Evolutionary conservation across 768 basidiomycete genomes (phyloP), one percentile per base, ranked within the genome.

Genomic region (Termitomyces sp.): DNA sequence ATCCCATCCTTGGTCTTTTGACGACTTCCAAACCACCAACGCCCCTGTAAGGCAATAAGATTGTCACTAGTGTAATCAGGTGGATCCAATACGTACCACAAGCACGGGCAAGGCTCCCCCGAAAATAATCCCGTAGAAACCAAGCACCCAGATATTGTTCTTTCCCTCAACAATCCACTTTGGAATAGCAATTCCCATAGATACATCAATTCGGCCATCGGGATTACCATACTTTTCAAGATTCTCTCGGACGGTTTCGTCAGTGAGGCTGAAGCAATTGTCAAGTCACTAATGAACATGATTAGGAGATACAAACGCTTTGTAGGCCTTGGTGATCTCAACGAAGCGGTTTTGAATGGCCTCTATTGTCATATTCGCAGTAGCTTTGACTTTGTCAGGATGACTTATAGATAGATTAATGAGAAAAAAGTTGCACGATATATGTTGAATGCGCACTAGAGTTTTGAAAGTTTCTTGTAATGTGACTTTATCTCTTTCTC

Each of bases 11-110:
- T 95, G 16, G 97, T 99, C 70, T 83, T 86, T 61, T 84, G 79
- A 55, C 90, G 80, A 63, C 85, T 91, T 4, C 93, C 91, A 66
- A 98, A 99, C 97, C 97, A 99, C 97, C 97, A 98, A 34, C 86
- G 83, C 14, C 93, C 89, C 86, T 88, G 63, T 8, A 51, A 42
- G 16, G 35, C 16, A 17, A 54, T 52, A 11, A 57, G 40, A 16
- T 5, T 30, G 21, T 21, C 5, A 2, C 21, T 5, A 39, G 42
- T 17, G 25, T n/a, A 46, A 17, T 32, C 17, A 10, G 7, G 49
- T 16, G 14, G 19, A 51, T 12, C 1, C 44, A 6, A 54, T 23
- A 73, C 78, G 46, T 67, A 84, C 91, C 52, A 99, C 96, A 45
- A 96, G 76, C 39, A 80, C 82, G 25, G 97, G 97, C 21, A 99